These are phyloP conservation scores for Xylogone sp. DNA, from an alignment of 2,329 filamentous ascomycete species.

Conservation along the genomic window DNA sequence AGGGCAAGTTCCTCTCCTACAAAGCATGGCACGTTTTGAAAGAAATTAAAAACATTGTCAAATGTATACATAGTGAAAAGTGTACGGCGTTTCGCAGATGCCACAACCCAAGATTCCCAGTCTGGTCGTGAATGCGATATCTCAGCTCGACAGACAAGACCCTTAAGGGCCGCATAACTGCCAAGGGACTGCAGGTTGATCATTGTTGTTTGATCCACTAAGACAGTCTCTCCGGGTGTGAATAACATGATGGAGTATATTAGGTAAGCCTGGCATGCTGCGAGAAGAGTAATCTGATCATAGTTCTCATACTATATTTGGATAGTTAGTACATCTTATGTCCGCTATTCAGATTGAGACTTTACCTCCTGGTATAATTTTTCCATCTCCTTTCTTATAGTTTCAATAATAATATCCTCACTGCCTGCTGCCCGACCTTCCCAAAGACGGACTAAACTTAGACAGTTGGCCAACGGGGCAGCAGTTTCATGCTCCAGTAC, in stretches of 20 bases:
- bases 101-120: constrained; percentile 52
- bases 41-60: constrained; percentile 42
- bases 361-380: constrained; percentile 16
- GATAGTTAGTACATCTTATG: not conserved
- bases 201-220: constrained; percentile 23
- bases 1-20: constrained; percentile 44
- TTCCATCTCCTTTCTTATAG: constrained; percentile 27
- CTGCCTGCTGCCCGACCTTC: constrained; percentile 20
- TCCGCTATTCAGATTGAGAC: not conserved
- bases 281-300: constrained; percentile 30
- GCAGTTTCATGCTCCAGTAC: constrained; percentile 7
- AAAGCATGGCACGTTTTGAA: constrained; percentile 41
- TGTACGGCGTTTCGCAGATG: constrained; percentile 48
- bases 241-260: constrained; percentile 48
- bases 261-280: constrained; percentile 49
- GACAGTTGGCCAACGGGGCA: constrained; percentile 23
- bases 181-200: constrained; percentile 49
- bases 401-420: constrained; percentile 15
- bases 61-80: constrained; percentile 51
- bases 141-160: constrained; percentile 42
- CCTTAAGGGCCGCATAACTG: constrained; percentile 32
- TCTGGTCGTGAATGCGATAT: constrained; percentile 32
- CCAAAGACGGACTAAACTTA: constrained; percentile 26
- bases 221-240: constrained; percentile 25
- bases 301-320: constrained; percentile 2